phyloP scores from a whole-genome alignment of 2,329 filamentous ascomycete species.

The Meredithiella fracta region DNA sequence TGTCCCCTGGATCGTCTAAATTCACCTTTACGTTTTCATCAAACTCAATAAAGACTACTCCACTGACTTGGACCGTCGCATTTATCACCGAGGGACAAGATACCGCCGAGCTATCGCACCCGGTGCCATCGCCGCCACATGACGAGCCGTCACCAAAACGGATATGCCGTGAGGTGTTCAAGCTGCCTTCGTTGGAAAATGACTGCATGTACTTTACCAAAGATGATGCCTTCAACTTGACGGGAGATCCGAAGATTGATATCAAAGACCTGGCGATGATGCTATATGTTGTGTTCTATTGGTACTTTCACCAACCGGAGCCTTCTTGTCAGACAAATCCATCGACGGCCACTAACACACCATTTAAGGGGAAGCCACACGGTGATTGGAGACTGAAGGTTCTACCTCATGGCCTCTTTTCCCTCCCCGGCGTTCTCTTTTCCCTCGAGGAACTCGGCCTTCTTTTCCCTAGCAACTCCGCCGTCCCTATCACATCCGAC shows the following conservation, averaged over 20 bases:
- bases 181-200: constrained; percentile 54
- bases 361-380: constrained; percentile 52
- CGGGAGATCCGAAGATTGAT: constrained; percentile 50
- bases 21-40: not conserved
- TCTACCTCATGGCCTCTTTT: constrained; percentile 49
- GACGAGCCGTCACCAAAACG: constrained; percentile 15
- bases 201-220: constrained; percentile 84
- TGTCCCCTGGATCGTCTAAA: constrained; percentile 41
- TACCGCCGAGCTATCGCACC: not conserved
- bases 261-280: constrained; percentile 88
- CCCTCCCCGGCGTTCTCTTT: constrained; percentile 73
- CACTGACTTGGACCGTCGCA: not conserved
- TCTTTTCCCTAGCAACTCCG: constrained; percentile 46
- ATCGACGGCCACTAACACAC: constrained; percentile 43
- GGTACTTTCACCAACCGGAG: constrained; percentile 86
- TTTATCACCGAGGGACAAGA: not conserved
- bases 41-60: not conserved
- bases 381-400: constrained; percentile 49
- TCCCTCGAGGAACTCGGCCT: constrained; percentile 85
- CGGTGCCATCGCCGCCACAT: no score
- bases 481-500: constrained; percentile 42
- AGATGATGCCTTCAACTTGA: constrained; percentile 66
- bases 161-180: constrained; percentile 32
- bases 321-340: constrained; percentile 50
- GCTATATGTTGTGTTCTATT: constrained; percentile 85